Conservation (phyloP, 805 yeast genomes). For the Kluyveromyces lactis region DNA sequence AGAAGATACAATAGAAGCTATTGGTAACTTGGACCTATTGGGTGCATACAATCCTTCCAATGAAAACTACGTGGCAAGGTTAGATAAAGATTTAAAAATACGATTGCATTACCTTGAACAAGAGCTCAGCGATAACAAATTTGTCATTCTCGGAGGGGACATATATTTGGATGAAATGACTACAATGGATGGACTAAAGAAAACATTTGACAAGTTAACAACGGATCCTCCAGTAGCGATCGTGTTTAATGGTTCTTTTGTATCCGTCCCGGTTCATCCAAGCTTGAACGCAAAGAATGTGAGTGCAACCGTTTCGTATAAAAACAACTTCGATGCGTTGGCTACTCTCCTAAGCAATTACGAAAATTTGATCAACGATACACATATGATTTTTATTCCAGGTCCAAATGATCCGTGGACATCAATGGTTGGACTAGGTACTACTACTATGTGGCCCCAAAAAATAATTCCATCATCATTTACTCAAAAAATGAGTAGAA, state of each 20-base stretch:
- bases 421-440: slow-evolving; percentile 56
- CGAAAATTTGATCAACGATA: slow-evolving; percentile 21
- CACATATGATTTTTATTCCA: slow-evolving; percentile 69
- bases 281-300: slow-evolving; percentile 43
- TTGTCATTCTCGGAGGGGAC: slow-evolving; percentile 71
- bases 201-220: slow-evolving; percentile 49
- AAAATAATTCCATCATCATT: slow-evolving; percentile 63
- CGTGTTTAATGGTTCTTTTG: slow-evolving; percentile 78
- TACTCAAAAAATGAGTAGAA: slow-evolving; percentile 54
- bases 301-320: slow-evolving; percentile 48
- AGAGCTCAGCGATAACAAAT: slow-evolving; percentile 44
- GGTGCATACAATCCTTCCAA: slow-evolving; percentile 33
- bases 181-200: slow-evolving; percentile 55
- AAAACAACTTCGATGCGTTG: slow-evolving; percentile 62
- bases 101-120: slow-evolving; percentile 51
- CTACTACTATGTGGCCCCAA: slow-evolving; percentile 62
- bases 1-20: slow-evolving; percentile 53
- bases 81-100: slow-evolving; percentile 51
- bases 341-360: slow-evolving; percentile 56
- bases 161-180: slow-evolving; percentile 53
- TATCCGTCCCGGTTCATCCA: slow-evolving; percentile 53
- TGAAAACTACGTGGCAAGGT: slow-evolving; percentile 37
- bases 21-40: slow-evolving; percentile 71
- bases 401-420: slow-evolving; percentile 95
- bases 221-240: slow-evolving; percentile 57